Evolutionary conservation across 768 basidiomycete species (phyloP).

Genomic region (Psilocybe azurescens): DNA sequence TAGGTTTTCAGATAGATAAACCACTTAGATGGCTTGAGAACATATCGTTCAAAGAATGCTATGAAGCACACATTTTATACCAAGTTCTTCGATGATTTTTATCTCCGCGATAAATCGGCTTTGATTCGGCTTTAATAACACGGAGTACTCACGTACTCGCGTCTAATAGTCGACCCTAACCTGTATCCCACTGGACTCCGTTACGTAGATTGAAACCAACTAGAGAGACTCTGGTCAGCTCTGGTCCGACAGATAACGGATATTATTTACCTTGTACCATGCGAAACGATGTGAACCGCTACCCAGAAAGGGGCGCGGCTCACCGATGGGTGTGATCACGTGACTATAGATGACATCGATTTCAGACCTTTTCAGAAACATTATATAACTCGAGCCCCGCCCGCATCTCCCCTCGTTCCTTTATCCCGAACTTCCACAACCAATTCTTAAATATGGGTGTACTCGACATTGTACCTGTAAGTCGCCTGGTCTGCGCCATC

Average conservation of each 20-base stretch:
- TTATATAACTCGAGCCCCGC: neutral
- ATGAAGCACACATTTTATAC: no score
- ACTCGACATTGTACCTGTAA: slow-evolving; percentile 84
- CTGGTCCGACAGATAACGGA: slow-evolving; percentile 3
- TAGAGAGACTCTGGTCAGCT: neutral
- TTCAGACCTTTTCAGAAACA: neutral
- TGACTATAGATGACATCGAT: slow-evolving; percentile 12
- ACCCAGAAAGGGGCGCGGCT: slow-evolving; percentile 16
- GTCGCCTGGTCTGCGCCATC: slow-evolving; percentile 29
- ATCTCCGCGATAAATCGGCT: slow-evolving; percentile 4
- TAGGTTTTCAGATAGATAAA: no score
- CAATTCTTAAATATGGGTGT: slow-evolving; percentile 62
- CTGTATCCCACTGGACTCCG: neutral
- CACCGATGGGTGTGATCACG: slow-evolving; percentile 16
- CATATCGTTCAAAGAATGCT: no score
- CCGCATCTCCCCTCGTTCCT: slow-evolving; percentile 4
- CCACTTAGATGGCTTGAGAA: no score
- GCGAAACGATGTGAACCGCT: neutral
- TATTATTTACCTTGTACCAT: slow-evolving; percentile 2
- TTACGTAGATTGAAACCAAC: neutral
- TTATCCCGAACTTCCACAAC: slow-evolving; percentile 16
- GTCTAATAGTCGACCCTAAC: neutral
- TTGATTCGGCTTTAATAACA: slow-evolving; percentile 3
- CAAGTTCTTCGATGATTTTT: neutral
- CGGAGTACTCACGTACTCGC: neutral